These are phyloP conservation scores for Teunomyces barrocoloradensis DNA, from an alignment of 805 yeast genomes.

Conservation along the genomic window DNA sequence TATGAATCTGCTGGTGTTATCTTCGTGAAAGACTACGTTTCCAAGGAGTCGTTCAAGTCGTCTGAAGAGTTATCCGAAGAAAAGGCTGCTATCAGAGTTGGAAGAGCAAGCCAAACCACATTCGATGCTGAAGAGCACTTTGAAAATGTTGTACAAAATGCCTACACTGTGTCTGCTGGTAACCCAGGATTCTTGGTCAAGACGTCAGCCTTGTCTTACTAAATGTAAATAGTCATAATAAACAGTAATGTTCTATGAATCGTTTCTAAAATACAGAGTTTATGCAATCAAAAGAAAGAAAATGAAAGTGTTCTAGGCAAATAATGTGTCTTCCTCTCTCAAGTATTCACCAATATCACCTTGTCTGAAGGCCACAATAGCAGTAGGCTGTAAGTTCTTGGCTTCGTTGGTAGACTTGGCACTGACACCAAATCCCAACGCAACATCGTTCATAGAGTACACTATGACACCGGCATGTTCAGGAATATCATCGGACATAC, in stretches of 20 bases:
- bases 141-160: constrained; percentile 26
- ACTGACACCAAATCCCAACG: constrained; percentile 93
- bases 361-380: constrained; percentile 93
- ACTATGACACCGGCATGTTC: constrained; percentile 96
- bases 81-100: constrained; percentile 12
- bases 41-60: constrained; percentile 19
- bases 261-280: constrained; percentile 3
- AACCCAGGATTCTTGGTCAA: constrained; percentile 38
- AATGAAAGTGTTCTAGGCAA: constrained; percentile 50
- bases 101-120: constrained; percentile 7
- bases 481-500: constrained; percentile 96
- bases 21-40: constrained; percentile 31
- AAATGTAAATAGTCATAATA: constrained; percentile 3
- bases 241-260: constrained; percentile 1
- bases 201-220: constrained; percentile 22
- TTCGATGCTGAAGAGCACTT: constrained; percentile 25
- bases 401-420: constrained; percentile 90
- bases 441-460: constrained; percentile 86
- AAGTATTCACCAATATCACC: constrained; percentile 96
- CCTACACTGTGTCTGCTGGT: constrained; percentile 37
- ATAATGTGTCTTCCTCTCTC: constrained; percentile 95
- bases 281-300: constrained; percentile 2
- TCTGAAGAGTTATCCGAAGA: constrained; percentile 12
- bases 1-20: constrained; percentile 32
- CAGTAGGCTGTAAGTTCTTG: constrained; percentile 86